These are phyloP conservation scores for Geranium rotundifolium DNA, from an alignment of 345 rosid genomes.

Conservation along the genomic window DNA sequence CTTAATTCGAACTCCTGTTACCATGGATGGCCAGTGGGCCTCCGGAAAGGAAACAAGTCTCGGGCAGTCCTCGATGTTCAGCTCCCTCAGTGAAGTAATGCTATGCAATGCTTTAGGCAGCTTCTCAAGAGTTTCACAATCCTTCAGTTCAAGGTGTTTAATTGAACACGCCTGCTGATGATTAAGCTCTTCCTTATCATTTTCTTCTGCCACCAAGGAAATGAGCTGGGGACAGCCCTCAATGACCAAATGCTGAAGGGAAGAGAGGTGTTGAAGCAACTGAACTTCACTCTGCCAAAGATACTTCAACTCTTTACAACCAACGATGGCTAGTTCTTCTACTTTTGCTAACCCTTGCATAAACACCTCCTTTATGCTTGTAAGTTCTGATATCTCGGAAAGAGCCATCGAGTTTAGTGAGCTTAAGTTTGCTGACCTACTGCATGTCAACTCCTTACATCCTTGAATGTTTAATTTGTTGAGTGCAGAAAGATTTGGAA, in stretches of 20 bases:
- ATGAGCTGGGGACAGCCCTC: constrained; percentile 1
- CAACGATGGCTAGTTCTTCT: not conserved
- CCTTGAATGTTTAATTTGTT: not conserved
- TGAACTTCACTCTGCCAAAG: not conserved
- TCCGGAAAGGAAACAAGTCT: constrained; percentile 5
- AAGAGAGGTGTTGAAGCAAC: not conserved
- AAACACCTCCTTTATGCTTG: not conserved
- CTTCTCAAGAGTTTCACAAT: constrained; percentile 5
- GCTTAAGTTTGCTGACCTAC: constrained; percentile 1
- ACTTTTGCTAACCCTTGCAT: not conserved
- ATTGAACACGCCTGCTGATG: not conserved
- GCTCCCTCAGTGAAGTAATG: constrained; percentile 4
- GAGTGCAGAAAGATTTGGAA: constrained; percentile 3
- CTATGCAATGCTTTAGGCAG: constrained; percentile 1
- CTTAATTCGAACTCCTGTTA: constrained; percentile 11
- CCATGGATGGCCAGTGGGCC: constrained; percentile 5
- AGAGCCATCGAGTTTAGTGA: constrained; percentile 5
- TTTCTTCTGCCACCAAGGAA: constrained; percentile 4
- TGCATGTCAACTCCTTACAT: not conserved
- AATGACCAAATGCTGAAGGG: not conserved
- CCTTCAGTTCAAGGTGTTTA: constrained; percentile 5
- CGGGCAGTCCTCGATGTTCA: constrained; percentile 9
- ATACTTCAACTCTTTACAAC: not conserved
- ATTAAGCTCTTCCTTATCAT: constrained; percentile 6
- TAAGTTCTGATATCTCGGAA: constrained; percentile 3